These are phyloP conservation scores for Pyricularia pennisetigena DNA, from an alignment of 2,329 filamentous ascomycete genomes.

Conservation along the genomic window DNA sequence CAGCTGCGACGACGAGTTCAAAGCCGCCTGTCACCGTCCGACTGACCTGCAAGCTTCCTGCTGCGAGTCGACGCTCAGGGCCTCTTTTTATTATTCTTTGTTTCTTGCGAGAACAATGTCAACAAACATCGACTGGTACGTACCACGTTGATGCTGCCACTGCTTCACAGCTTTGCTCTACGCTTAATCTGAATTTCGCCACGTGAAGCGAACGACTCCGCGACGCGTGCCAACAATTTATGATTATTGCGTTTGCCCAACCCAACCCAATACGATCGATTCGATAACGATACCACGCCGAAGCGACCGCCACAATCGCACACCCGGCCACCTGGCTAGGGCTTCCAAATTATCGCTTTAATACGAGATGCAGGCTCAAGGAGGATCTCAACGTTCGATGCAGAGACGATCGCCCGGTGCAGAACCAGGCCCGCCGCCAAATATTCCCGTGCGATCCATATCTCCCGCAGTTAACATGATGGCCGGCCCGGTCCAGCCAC, in stretches of 20 bases:
- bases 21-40: not conserved
- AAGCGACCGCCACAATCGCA: not conserved
- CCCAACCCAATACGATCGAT: not conserved
- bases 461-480: constrained; percentile 45
- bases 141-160: not conserved
- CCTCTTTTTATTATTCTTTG: not conserved
- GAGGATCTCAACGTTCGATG: constrained; percentile 40
- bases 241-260: not conserved
- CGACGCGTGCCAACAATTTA: not conserved
- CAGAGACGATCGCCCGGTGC: constrained; percentile 55
- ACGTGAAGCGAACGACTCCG: not conserved
- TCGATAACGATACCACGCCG: not conserved
- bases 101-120: not conserved
- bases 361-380: constrained; percentile 37
- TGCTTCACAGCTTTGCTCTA: not conserved
- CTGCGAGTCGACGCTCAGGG: not conserved
- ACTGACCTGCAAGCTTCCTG: not conserved
- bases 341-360: not conserved
- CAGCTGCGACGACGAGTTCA: not conserved
- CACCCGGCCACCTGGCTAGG: not conserved
- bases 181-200: not conserved
- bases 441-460: constrained; percentile 45
- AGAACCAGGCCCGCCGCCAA: constrained; percentile 48
- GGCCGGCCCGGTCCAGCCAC: constrained; percentile 34
- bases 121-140: not conserved